phyloP scores from a whole-genome alignment of 345 rosid genomes.

The Gossypium thurberi region DNA sequence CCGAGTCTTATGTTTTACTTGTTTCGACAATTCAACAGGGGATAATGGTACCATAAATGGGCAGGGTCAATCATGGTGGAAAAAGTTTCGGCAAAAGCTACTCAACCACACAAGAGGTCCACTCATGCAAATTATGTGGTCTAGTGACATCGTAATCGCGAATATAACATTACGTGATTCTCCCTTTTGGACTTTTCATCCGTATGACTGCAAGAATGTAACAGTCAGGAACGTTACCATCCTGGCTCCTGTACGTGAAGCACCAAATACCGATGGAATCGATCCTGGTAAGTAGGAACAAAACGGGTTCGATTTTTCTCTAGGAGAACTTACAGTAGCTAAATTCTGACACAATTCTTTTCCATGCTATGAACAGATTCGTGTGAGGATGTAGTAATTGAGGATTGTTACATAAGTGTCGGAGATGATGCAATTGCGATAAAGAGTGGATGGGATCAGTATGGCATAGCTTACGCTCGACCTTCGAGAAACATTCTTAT shows the following conservation, averaged over 20 bases:
- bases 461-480: slow-evolving; percentile 77
- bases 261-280: slow-evolving; percentile 97
- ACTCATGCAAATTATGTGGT: slow-evolving; percentile 92
- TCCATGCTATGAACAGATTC: slow-evolving; percentile 50
- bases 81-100: slow-evolving; percentile 78
- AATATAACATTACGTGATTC: slow-evolving; percentile 81
- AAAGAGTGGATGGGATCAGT: slow-evolving; percentile 99
- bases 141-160: slow-evolving; percentile 70
- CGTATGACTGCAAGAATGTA: slow-evolving; percentile 91
- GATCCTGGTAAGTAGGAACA: slow-evolving; percentile 63
- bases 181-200: slow-evolving; percentile 98
- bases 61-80: slow-evolving; percentile 98
- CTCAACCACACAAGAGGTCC: slow-evolving; percentile 95
- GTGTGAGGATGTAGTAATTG: slow-evolving; percentile 88
- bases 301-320: not conserved
- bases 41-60: slow-evolving; percentile 95
- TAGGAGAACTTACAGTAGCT: not conserved
- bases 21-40: slow-evolving; percentile 37
- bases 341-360: not conserved
- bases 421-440: slow-evolving; percentile 96
- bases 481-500: slow-evolving; percentile 79
- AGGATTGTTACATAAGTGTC: slow-evolving; percentile 90
- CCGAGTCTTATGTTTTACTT: slow-evolving; percentile 6
- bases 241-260: slow-evolving; percentile 68
- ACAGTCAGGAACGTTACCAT: slow-evolving; percentile 70